A percentile compares a stretch with the other conserved stretches of the same genome.
phyloP scores from a whole-genome alignment of 345 rosid genomes.

The Salix arbutifolia region DNA sequence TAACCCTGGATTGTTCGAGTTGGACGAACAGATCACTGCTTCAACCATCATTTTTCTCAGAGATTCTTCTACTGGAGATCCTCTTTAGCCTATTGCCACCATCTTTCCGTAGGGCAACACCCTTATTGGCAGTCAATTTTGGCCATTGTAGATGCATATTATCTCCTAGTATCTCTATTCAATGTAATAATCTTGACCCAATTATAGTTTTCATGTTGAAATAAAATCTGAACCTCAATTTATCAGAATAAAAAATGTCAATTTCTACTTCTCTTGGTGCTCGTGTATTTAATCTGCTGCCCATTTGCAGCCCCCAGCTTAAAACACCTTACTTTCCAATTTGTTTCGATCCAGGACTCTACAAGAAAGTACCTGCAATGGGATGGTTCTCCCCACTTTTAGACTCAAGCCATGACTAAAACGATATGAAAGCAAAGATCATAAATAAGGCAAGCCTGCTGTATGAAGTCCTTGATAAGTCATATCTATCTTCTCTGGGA shows the following conservation, averaged over 20 bases:
- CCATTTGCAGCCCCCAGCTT: neutral
- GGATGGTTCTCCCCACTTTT: neutral
- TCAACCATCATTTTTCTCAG: neutral
- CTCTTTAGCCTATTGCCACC: neutral
- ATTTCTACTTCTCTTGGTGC: neutral
- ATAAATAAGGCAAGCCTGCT: neutral
- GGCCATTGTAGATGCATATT: neutral
- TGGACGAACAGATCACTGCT: neutral
- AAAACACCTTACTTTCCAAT: no score
- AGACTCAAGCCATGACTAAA: neutral
- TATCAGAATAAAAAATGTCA: neutral
- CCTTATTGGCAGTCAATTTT: constrained; percentile 4
- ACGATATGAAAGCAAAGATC: neutral
- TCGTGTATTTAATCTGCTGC: neutral
- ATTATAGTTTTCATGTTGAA: neutral
- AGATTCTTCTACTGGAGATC: neutral
- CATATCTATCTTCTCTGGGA: neutral
- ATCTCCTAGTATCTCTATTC: neutral
- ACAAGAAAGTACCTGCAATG: neutral
- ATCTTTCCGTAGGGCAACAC: neutral
- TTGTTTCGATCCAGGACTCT: neutral
- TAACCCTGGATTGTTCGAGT: neutral
- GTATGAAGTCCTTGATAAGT: neutral
- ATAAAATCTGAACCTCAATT: neutral
- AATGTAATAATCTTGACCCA: constrained; percentile 10